phyloP scores from a whole-genome alignment of 1,284 basidiomycete genomes.

The Vanrija sp. region DNA sequence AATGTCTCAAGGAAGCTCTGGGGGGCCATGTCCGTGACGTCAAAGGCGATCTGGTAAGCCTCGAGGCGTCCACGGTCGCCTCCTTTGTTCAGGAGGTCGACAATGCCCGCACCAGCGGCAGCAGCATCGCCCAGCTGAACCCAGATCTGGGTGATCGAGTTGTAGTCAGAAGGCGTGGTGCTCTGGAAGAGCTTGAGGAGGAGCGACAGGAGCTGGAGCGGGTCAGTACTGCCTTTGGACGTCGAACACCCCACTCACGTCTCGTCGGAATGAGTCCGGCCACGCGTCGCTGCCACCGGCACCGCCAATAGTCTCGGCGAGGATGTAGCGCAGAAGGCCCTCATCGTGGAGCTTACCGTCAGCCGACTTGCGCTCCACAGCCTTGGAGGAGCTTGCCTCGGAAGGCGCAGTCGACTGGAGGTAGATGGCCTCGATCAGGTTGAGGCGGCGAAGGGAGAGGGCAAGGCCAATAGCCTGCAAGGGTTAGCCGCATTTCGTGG shows the following conservation, averaged over 20 bases:
- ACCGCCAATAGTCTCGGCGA: conserved; percentile 76
- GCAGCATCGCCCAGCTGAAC: conserved; percentile 76
- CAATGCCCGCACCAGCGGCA: conserved; percentile 49
- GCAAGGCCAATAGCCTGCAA: conserved; percentile 85
- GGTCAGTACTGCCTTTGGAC: neutral
- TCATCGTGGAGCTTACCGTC: conserved; percentile 58
- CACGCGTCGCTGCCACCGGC: conserved; percentile 45
- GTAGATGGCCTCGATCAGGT: conserved; percentile 75
- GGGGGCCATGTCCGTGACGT: conserved; percentile 84
- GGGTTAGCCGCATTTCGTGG: neutral
- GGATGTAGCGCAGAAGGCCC: conserved; percentile 76
- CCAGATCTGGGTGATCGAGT: conserved; percentile 79
- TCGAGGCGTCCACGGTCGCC: conserved; percentile 57
- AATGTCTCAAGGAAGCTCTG: conserved; percentile 84
- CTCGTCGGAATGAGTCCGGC: conserved; percentile 51
- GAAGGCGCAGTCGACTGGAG: conserved; percentile 33
- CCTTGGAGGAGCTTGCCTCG: conserved; percentile 18
- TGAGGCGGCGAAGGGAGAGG: conserved; percentile 79
- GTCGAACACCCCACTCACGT: conserved; percentile 53
- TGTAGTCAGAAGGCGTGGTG: conserved; percentile 63
- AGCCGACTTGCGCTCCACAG: conserved; percentile 17
- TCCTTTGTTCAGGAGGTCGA: conserved; percentile 43
- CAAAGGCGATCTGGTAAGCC: conserved; percentile 91
- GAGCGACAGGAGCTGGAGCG: conserved; percentile 49
- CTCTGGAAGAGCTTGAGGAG: conserved; percentile 75